Evolutionary conservation across 805 yeast species (phyloP), one percentile per base, ranked within the genome.

Genomic region (Helenozyma rhizophorensis): DNA sequence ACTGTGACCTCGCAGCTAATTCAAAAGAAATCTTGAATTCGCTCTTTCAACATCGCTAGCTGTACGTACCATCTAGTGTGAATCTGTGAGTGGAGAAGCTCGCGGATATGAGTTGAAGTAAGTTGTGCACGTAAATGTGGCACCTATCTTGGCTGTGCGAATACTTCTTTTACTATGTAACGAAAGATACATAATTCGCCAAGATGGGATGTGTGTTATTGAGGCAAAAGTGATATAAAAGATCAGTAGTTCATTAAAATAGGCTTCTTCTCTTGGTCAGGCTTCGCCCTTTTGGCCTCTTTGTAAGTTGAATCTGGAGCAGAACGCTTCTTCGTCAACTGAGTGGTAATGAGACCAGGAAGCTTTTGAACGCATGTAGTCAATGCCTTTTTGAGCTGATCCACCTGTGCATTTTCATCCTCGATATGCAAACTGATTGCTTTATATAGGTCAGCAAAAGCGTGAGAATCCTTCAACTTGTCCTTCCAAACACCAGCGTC

Each of bases 211-310:
- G 21, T 8, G 21, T 9, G 9, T 19, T 9, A 9, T 19, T 19
- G 7, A 8, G 21, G 9, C 21, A 7, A 19, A 19, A 19, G 9
- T 9, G 21, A 7, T 18, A 16, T 19, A 6, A 12, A 10, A 14
- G 3, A 9, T 23, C 30, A 45, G 35, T 45, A 45, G 28, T 45
- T 45, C 45, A 45, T 36, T 23, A 45, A 37, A 13, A 45, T 35
- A 7, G 46, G 50, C 27, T 42, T 39, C 28, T 41, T 45, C n/a
- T 32, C 41, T 5, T 22, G 30, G 6, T 37, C 47, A 4, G 33
- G 31, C 7, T 36, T 27, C 3, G 42, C 29, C 16, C 37, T 30
- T 31, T 45, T 43, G 17, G 35, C 18, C 16, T 35, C 43, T 11
- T 21, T 39, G 6, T 14, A 14, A 3, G 23, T 15, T 6, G 11